Evolutionary conservation across 1,284 basidiomycete genomes (phyloP), one percentile per base, ranked within the genome.

Genomic region (Earliella scabrosa): DNA sequence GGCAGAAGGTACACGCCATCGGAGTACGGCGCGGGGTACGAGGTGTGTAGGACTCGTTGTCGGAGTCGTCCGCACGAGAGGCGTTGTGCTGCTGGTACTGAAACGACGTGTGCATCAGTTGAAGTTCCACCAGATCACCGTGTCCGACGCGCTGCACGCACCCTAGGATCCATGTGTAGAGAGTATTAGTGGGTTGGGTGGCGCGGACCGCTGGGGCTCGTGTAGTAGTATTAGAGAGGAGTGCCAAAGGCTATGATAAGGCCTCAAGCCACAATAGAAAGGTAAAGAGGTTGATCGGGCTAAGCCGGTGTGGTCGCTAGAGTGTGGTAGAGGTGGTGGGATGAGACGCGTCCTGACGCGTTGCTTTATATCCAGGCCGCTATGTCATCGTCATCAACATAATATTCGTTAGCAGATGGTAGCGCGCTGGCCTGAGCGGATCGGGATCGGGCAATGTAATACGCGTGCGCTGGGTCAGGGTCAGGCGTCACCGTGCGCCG

Each of bases 1-100:
- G 64, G 51, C 70, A 71, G 52, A 71, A 71, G 2, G 66, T 67
- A 50, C 70, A 71, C 2, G 70, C 70, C 70, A 71, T 71, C 13
- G 68, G 68, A 14, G 70, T 71, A 27, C 70, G 56, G 32, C 69
- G 65, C 26, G 70, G 70, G 3, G 69, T 70, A 31, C 69, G 61
- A 14, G 68, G 70, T 10, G 61, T 62, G 48, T 68, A 71, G 35
- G 44, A 36, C 38, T 70, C 70, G 6, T 61, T 64, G 50, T 71
- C 70, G 6, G 70, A 71, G 45, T 68, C 67, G 34, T 68, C 64
- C 46, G 54, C 58, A 44, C 52, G 54, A n/a, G 46, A 41, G 20
- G 52, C 53, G 36, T 45, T 48, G 36, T 53, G 44, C 35, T 62
- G 58, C 39, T 56, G 56, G 44, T 59, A 62, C 60, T 61, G 48